Evolutionary conservation across 2,329 filamentous ascomycete genomes (phyloP), one percentile per base, ranked within the genome.

Genomic region (Aspergillus phoenicis): DNA sequence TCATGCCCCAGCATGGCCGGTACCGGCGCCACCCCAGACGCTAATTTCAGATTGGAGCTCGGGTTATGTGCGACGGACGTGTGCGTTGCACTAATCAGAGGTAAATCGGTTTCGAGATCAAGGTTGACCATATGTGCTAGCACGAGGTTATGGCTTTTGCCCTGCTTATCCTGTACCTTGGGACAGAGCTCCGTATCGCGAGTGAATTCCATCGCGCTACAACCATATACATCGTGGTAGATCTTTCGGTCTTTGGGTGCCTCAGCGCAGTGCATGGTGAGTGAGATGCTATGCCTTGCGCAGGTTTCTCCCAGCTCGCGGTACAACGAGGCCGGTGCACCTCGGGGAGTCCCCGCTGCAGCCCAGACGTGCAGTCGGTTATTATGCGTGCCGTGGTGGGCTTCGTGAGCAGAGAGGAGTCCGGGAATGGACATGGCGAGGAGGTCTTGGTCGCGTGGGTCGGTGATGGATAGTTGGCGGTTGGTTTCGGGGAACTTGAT

Each of bases 51-150:
- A 63, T 85, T 84, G 58, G 79, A 82, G 3, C 78, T 81, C 1
- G 83, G 80, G 61, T 81, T 83, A 68, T 85, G 82, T 4, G 81
- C 80, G 4, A 84, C 78, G 24, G 79, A 75, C 0, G 80, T 80
- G 10, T 73, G 73, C 0, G 77, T 77, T 15, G 73, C 66, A 8
- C 67, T 64, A 28, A 82, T 68, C 1, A 79, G 70, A 2, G 58
- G 52, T 7, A 60, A 20, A 26, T 60, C 58, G 1, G 66, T 71
- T 13, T 65, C 69, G 65, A 81, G 82, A 58, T 60, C 58, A 0
- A 56, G 45, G 8, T 60, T 60, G 4, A 60, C 58, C 58, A 60
- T 60, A 36, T 60, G 58, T 3, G 58, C 58, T 3, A 60, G 36
- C 8, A 60, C 58, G 5, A 60, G 36, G 15, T 33, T 24, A 17